Conservation (phyloP, 805 yeast species). For the Crinitomyces ghanaensis region DNA sequence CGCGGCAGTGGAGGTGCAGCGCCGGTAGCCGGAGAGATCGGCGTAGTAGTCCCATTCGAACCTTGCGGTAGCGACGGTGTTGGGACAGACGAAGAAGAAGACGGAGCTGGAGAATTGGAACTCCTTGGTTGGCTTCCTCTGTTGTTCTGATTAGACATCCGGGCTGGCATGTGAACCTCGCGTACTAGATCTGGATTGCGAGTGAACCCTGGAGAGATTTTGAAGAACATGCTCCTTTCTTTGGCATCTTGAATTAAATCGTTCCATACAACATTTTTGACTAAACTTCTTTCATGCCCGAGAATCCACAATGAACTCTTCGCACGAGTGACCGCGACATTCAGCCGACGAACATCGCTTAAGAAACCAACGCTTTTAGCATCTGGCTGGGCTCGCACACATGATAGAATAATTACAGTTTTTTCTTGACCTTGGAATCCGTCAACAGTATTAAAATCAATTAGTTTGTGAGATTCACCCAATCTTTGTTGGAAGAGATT, state of each 20-base stretch:
- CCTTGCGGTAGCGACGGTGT: too few relatives aligned
- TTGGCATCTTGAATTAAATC: constrained; percentile 37
- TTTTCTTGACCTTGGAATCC: constrained; percentile 98
- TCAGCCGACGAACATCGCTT: constrained; percentile 88
- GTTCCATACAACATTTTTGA: constrained; percentile 60
- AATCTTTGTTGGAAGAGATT: constrained; percentile 44
- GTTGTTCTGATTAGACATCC: too few relatives aligned
- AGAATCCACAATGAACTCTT: constrained; percentile 84
- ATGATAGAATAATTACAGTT: constrained; percentile 84
- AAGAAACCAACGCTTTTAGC: constrained; percentile 65
- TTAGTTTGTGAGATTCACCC: constrained; percentile 48
- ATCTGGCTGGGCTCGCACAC: constrained; percentile 77
- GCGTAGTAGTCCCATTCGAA: too few relatives aligned
- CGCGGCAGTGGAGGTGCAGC: too few relatives aligned
- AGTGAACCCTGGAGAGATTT: constrained; percentile 6
- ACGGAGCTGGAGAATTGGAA: background rate
- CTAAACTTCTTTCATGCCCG: constrained; percentile 63
- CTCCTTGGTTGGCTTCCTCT: background rate
- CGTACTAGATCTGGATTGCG: too few relatives aligned
- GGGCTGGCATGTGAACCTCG: too few relatives aligned
- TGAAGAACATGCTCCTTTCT: constrained; percentile 6
- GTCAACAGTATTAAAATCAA: constrained; percentile 91
- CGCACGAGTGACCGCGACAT: constrained; percentile 93
- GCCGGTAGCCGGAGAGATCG: too few relatives aligned
- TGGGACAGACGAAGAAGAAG: background rate